phyloP scores from a whole-genome alignment of 1,284 basidiomycete species.

The Phlebopus sp. region DNA sequence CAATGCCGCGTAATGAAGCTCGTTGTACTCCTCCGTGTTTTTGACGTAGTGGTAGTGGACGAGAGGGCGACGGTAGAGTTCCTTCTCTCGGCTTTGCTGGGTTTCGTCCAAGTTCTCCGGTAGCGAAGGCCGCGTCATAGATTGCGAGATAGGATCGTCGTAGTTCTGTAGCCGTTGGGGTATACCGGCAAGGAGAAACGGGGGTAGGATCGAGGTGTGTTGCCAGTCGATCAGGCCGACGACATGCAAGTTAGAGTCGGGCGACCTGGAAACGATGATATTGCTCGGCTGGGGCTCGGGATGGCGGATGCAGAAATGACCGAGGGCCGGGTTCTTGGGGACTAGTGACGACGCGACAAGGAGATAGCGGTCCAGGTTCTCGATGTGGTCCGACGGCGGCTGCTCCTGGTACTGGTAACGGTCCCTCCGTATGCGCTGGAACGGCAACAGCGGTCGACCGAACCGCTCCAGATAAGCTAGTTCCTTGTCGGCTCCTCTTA shows the following conservation, averaged over 20 bases:
- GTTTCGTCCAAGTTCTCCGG: constrained; percentile 36
- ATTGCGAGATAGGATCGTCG: constrained; percentile 38
- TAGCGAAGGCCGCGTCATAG: constrained; percentile 35
- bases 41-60: constrained; percentile 46
- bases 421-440: constrained; percentile 42
- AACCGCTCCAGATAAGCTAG: constrained; percentile 47
- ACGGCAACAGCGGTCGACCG: constrained; percentile 46
- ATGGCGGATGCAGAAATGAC: constrained; percentile 47
- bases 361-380: constrained; percentile 28
- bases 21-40: constrained; percentile 41
- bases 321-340: constrained; percentile 32
- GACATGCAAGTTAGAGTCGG: constrained; percentile 34
- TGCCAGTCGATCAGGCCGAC: constrained; percentile 44
- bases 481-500: constrained; percentile 45
- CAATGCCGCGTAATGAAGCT: constrained; percentile 36
- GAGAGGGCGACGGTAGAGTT: constrained; percentile 40
- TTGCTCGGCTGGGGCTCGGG: constrained; percentile 40
- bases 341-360: constrained; percentile 39
- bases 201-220: constrained; percentile 45
- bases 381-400: constrained; percentile 42
- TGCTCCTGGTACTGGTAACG: constrained; percentile 46
- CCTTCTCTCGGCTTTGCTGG: constrained; percentile 29
- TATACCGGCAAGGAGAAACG: constrained; percentile 45
- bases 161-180: constrained; percentile 46
- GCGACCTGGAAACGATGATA: constrained; percentile 35